A percentile compares a stretch with the other conserved stretches of the same genome.
These are phyloP conservation scores for Pythium phragmiticola DNA, from an alignment of 352 stramenopile genomes.

Conservation along the genomic window DNA sequence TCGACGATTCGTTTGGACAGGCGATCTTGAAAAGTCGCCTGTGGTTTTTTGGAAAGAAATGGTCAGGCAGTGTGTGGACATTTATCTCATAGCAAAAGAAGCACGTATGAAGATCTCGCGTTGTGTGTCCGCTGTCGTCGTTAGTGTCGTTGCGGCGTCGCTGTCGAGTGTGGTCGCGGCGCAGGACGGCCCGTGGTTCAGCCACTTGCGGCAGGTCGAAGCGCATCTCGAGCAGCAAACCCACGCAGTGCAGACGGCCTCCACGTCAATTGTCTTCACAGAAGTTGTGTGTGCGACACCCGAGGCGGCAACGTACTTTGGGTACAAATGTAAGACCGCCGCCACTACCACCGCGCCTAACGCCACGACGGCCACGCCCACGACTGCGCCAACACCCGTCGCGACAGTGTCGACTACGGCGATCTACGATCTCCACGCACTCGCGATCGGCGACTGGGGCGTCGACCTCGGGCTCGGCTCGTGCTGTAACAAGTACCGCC, in stretches of 20 bases:
- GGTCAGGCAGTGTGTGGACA: neutral
- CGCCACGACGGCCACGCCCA: conserved; percentile 18
- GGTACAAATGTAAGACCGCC: conserved; percentile 39
- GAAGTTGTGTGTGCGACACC: conserved; percentile 41
- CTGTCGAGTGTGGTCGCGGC: neutral
- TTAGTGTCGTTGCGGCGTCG: neutral
- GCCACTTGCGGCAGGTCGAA: conserved; percentile 11
- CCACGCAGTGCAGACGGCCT: conserved; percentile 1
- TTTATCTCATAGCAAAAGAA: neutral
- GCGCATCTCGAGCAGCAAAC: conserved; percentile 2
- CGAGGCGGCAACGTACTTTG: conserved; percentile 40
- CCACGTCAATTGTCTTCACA: conserved; percentile 34
- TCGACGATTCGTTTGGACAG: conserved; percentile 4
- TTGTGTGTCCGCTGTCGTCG: neutral
- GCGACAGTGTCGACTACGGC: conserved; percentile 34
- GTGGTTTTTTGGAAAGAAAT: conserved; percentile 3
- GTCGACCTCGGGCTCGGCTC: conserved; percentile 59
- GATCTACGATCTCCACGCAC: conserved; percentile 55
- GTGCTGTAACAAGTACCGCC: conserved; percentile 71
- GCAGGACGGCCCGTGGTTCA: conserved; percentile 4
- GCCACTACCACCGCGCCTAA: conserved; percentile 8
- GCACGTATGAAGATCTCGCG: neutral
- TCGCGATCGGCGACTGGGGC: conserved; percentile 74
- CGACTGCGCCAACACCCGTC: conserved; percentile 18
- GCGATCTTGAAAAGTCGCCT: conserved; percentile 22